A percentile compares a stretch with the other conserved stretches of the same genome.
Evolutionary conservation across 2,329 filamentous ascomycete species (phyloP).

Genomic region (Plectosphaerella cucumerina): DNA sequence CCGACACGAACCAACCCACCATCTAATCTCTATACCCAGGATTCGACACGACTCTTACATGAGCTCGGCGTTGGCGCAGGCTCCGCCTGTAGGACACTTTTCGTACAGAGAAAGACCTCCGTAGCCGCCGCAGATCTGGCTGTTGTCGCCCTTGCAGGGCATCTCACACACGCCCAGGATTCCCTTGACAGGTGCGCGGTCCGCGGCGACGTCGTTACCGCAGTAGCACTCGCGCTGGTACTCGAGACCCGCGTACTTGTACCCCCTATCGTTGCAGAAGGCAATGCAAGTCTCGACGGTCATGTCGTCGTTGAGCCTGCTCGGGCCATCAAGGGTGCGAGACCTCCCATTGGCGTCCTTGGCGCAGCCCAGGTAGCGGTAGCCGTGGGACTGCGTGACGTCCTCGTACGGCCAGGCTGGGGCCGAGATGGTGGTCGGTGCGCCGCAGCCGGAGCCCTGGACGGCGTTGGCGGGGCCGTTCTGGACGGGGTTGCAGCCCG

Average conservation of each 20-base stretch:
- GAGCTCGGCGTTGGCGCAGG: constrained; percentile 17
- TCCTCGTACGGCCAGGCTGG: constrained; percentile 38
- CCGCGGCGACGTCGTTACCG: constrained; percentile 19
- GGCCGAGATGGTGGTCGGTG: constrained; percentile 30
- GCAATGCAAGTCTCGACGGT: constrained; percentile 26
- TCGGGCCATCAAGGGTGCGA: constrained; percentile 23
- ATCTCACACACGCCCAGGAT: constrained; percentile 34
- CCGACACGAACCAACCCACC: too few species aligned
- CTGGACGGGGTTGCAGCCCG: constrained; percentile 48
- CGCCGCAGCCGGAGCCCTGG: constrained; percentile 22
- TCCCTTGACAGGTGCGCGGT: constrained; percentile 27
- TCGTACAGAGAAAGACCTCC: constrained; percentile 27
- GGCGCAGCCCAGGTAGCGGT: constrained; percentile 51
- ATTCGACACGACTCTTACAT: constrained; percentile 1
- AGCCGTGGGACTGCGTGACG: constrained; percentile 35
- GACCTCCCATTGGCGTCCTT: constrained; percentile 19
- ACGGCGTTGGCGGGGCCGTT: constrained; percentile 18
- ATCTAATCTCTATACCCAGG: too few species aligned
- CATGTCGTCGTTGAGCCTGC: constrained; percentile 24
- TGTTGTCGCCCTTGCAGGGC: constrained; percentile 11
- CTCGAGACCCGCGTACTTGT: constrained; percentile 29
- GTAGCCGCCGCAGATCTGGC: constrained; percentile 16
- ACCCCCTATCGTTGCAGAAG: constrained; percentile 21
- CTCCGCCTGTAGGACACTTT: constrained; percentile 21
- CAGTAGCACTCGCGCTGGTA: constrained; percentile 35